A percentile compares a stretch with the other conserved stretches of the same genome.
Conservation (phyloP, 768 basidiomycete species). For the Ephemerocybe angulata region DNA sequence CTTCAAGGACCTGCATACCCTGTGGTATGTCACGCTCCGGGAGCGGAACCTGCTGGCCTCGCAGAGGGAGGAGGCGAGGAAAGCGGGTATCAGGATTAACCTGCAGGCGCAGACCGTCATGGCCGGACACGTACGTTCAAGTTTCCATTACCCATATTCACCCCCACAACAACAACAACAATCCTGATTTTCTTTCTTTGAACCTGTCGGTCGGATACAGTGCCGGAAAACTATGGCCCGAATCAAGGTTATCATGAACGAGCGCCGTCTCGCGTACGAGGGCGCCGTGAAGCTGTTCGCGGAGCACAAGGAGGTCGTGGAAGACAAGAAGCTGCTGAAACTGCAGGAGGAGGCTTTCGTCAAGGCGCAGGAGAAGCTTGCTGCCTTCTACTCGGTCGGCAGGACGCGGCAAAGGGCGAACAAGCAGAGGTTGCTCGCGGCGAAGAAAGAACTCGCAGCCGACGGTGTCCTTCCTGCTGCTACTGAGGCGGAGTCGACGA, state of each 20-base stretch:
- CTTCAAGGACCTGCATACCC: conserved; percentile 88
- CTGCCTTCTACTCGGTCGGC: conserved; percentile 1
- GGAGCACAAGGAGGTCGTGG: conserved; percentile 26
- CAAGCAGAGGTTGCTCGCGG: neutral
- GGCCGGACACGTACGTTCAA: conserved; percentile 42
- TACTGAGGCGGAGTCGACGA: neutral
- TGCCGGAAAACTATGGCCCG: conserved; percentile 95
- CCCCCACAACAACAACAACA: conserved; percentile 4
- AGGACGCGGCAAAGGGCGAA: neutral
- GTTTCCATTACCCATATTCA: neutral
- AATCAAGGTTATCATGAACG: conserved; percentile 89
- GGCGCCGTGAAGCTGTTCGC: conserved; percentile 52
- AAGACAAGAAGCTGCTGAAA: conserved; percentile 16
- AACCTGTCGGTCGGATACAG: conserved; percentile 34
- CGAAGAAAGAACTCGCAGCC: neutral
- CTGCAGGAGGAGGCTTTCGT: conserved; percentile 7
- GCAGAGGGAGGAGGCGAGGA: conserved; percentile 73
- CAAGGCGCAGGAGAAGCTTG: conserved; percentile 1
- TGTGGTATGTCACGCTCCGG: conserved; percentile 89
- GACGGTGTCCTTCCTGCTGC: neutral
- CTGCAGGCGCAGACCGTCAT: conserved; percentile 31
- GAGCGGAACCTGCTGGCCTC: conserved; percentile 91
- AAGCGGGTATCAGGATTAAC: conserved; percentile 45
- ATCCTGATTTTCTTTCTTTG: neutral
- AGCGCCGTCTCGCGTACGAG: conserved; percentile 81